Evolutionary conservation across 176 grass and related monocot genomes (phyloP).

Genomic region (Pontederia crassipes): DNA sequence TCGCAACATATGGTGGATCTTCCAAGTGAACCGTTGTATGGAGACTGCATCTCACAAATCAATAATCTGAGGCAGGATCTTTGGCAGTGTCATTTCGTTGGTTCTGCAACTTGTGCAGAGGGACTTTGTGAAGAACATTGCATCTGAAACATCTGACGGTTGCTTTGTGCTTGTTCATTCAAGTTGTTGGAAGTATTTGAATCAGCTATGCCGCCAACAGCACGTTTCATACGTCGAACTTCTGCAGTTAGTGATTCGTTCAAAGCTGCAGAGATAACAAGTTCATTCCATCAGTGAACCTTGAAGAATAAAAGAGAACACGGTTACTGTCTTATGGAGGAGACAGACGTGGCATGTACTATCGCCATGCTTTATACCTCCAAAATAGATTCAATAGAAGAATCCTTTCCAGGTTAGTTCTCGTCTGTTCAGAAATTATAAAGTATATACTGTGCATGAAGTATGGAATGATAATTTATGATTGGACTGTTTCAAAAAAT

Average conservation of each 20-base stretch:
- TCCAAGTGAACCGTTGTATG: background rate
- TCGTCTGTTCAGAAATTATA: too few species aligned
- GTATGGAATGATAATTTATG: too few species aligned
- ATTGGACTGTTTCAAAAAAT: too few species aligned
- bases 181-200: constrained; percentile 34
- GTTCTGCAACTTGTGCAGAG: constrained; percentile 28
- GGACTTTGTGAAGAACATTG: constrained; percentile 23
- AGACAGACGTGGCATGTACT: too few species aligned
- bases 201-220: constrained; percentile 38
- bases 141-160: constrained; percentile 51
- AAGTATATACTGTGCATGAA: too few species aligned
- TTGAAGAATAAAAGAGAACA: too few species aligned
- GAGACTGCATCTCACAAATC: background rate
- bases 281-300: too few species aligned
- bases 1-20: background rate
- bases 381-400: too few species aligned
- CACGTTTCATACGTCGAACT: constrained; percentile 76
- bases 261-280: constrained; percentile 34
- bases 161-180: constrained; percentile 40
- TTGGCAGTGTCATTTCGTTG: constrained; percentile 36
- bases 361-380: too few species aligned
- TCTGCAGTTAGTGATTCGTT: constrained; percentile 79
- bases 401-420: too few species aligned
- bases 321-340: too few species aligned
- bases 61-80: constrained; percentile 37